A percentile compares a stretch with the other conserved stretches of the same genome.
Evolutionary conservation across 768 basidiomycete species (phyloP).

Genomic region (Lactarius psammicola): DNA sequence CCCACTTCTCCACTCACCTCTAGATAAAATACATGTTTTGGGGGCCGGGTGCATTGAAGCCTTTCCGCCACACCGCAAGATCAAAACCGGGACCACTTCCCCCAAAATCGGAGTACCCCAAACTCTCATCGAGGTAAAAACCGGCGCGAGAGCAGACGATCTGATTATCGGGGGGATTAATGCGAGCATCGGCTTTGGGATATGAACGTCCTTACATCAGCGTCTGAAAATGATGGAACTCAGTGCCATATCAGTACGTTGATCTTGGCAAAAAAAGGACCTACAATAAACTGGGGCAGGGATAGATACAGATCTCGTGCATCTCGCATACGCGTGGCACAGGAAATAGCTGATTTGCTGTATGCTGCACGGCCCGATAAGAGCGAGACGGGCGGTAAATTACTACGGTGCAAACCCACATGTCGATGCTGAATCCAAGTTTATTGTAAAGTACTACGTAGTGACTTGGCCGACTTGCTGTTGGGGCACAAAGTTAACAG

Average conservation of each 20-base stretch:
- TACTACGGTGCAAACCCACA: slow-evolving; percentile 32
- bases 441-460: slow-evolving; percentile 50
- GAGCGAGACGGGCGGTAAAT: too few relatives aligned
- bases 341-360: slow-evolving; percentile 50
- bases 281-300: slow-evolving; percentile 61
- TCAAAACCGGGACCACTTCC: slow-evolving; percentile 13
- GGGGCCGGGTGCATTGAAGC: slow-evolving; percentile 22
- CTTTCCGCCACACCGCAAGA: slow-evolving; percentile 15
- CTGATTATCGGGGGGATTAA: slow-evolving; percentile 35
- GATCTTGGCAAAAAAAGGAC: not conserved
- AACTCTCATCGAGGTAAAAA: slow-evolving; percentile 45
- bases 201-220: slow-evolving; percentile 42
- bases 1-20: not conserved
- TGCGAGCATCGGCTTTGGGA: not conserved
- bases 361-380: slow-evolving; percentile 36
- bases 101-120: slow-evolving; percentile 24
- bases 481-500: slow-evolving; percentile 7
- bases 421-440: slow-evolving; percentile 27
- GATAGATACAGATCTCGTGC: slow-evolving; percentile 57
- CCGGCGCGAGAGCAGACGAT: slow-evolving; percentile 54
- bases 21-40: slow-evolving; percentile 26
- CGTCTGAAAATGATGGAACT: slow-evolving; percentile 40
- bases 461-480: slow-evolving; percentile 57
- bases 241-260: slow-evolving; percentile 1
- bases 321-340: slow-evolving; percentile 53